Evolutionary conservation across 371 early-diverging fungal species (phyloP), one percentile per base, ranked within the genome.

Genomic region (Scutellospora calospora): DNA sequence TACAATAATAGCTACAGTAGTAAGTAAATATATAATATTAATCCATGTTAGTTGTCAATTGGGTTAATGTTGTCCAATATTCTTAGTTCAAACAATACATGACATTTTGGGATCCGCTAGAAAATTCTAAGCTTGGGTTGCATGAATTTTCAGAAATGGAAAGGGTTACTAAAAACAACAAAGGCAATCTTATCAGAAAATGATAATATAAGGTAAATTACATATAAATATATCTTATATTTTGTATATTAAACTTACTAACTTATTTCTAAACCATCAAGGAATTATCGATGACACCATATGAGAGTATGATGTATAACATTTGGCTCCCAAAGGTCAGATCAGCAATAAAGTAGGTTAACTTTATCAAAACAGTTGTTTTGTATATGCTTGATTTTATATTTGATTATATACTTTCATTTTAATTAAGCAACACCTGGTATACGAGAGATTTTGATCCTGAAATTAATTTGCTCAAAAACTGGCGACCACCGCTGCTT

Each of bases 251-350:
- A 45, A 45, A 45, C 45, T 45, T 9, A 6, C 12, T 45, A 45
- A 45, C 9, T 29, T 8, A 12, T 29, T 25, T 60, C 27, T 27
- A 8, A 9, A 29, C 29, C 22, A 25, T 22, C 27, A 80, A 51
- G 18, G 55, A 52, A 45, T 49, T 52, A 16, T 41, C 76, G 5
- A 93, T 93, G 89, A 94, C 95, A n/a, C 92, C 94, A 0, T 96
- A 89, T 82, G 96, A 96, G 81, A 88, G 88, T 33, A 89, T 96
- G 89, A 83, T 96, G 85, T 93, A 92, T 82, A 89, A 88, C 20
- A 81, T 92, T 27, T 95, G 95, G 95, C 88, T 96, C 18, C 92
- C 93, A 0, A 91, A 90, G 81, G 90, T 95, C 16, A 87, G 97
- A 35, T 92, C 92, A 45, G 90, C 93, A 0, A 89, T 96, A 82